A percentile compares a stretch with the other conserved stretches of the same genome.
phyloP scores from a whole-genome alignment of 169 alveolate genomes.

The Cryptosporidium viatorum region DNA sequence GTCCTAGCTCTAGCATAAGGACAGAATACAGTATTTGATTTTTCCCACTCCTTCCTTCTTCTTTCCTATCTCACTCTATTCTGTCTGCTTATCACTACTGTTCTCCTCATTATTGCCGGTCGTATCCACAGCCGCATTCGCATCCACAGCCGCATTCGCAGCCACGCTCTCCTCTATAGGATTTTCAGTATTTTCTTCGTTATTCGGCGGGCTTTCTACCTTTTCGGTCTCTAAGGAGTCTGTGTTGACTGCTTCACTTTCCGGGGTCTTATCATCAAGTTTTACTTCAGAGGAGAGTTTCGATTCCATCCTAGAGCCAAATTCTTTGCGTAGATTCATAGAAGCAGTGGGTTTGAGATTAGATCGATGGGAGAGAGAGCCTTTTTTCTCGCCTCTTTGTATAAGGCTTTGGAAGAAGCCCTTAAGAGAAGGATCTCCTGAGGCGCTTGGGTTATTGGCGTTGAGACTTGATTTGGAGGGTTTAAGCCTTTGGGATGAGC shows the following conservation, averaged over 20 bases:
- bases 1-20: background rate
- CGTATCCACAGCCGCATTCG: background rate
- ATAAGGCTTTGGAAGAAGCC: slow-evolving; percentile 71
- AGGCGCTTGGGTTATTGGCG: slow-evolving; percentile 5
- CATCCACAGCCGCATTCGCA: background rate
- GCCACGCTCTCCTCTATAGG: background rate
- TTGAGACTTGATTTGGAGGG: slow-evolving; percentile 18
- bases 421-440: slow-evolving; percentile 69
- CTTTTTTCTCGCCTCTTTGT: slow-evolving; percentile 70
- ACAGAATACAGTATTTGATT: background rate
- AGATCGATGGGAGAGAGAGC: slow-evolving; percentile 9
- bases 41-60: background rate
- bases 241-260: background rate
- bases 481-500: slow-evolving; percentile 31
- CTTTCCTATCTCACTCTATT: too few relatives aligned
- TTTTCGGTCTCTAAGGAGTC: background rate
- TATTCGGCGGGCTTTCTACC: background rate
- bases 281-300: slow-evolving; percentile 1
- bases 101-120: background rate
- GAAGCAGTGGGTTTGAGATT: slow-evolving; percentile 45
- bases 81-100: background rate
- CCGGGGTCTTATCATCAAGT: background rate
- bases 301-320: slow-evolving; percentile 16
- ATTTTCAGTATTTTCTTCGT: slow-evolving; percentile 3
- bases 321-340: slow-evolving; percentile 31